Base-by-base conservation (phyloP, 192 early-diverging fungal genomes). In the Phycomyces blakesleeanus region DNA sequence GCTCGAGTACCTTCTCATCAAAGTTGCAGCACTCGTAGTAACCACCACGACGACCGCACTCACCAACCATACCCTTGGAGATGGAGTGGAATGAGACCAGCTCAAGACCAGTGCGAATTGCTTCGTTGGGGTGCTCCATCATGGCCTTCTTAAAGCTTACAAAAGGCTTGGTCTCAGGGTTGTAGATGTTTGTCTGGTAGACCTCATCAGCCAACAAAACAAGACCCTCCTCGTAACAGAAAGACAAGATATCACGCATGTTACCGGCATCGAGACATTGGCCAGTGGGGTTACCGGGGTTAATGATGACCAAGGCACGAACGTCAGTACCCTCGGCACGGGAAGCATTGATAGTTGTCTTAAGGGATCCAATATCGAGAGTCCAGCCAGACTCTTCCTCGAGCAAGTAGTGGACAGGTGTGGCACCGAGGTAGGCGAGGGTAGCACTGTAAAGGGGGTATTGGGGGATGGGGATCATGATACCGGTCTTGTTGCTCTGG, bases 251-350 rank as follows among this genome's bases (percentile, higher is more conserved):
- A 75, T 94, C 91, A 7, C 72, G 72, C 81, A 98, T 93, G 68
- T 92, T 91, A 34, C 88, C 79, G 57, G 81, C 74, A 9, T 71
- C 71, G 26, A 98, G 79, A 70, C 86, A 90, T 63, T 92, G 91
- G 55, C 96, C 96, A 16, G 96, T 98, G 15, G 96, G 96, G 83
- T 98, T 98, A 26, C 96, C 96, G n/a, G 96, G 96, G 74, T 98
- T 98, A 65, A 98, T 97, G 38, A 98, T 91, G 47, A 90, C 93
- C 56, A 98, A 73, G 2, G 95, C 96, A 54, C 95, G 90, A 26
- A 96, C 93, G 37, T 98, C 95, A 18, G 85, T 69, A 51, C 90
- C 93, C 21, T 81, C 67, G 39, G 62, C 71, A 41, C 83, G 80
- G 2, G 91, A 87, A 55, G 84, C 79, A 18, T 58, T 50, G 15